Evolutionary conservation across 495 filamentous ascomycete genomes (phyloP).

Genomic region (Pyrenula massariospora): DNA sequence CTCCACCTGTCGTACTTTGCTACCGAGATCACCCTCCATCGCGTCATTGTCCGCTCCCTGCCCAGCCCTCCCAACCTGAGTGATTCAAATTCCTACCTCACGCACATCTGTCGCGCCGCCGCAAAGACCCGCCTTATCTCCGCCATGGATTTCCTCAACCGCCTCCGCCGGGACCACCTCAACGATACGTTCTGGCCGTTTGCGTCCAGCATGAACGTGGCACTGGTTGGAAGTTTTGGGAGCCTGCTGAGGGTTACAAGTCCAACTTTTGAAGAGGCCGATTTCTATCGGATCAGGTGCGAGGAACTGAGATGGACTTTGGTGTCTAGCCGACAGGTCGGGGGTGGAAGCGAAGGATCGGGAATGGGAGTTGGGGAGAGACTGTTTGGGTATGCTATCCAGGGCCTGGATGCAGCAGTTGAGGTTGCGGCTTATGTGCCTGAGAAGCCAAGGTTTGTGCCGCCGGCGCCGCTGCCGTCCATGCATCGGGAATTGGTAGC

Average conservation of each 20-base stretch:
- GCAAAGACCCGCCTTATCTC: conserved; percentile 46
- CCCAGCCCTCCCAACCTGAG: conserved; percentile 1
- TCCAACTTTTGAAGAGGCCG: conserved; percentile 78
- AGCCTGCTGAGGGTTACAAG: conserved; percentile 75
- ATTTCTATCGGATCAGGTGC: conserved; percentile 82
- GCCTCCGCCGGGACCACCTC: conserved; percentile 39
- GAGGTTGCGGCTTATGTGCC: conserved; percentile 36
- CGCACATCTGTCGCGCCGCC: conserved; percentile 90
- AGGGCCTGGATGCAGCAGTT: conserved; percentile 33
- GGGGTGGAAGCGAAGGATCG: neutral
- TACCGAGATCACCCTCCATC: conserved; percentile 49
- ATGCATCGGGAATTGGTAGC: no score
- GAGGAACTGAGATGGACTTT: conserved; percentile 92
- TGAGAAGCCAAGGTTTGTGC: conserved; percentile 22
- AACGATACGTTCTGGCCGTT: conserved; percentile 42
- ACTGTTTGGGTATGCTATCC: conserved; percentile 31
- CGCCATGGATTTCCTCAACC: conserved; percentile 48
- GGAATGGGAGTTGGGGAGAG: neutral
- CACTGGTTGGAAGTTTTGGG: conserved; percentile 42
- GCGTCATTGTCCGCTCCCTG: conserved; percentile 45
- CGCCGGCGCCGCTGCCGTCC: no score
- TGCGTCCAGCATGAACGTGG: conserved; percentile 40
- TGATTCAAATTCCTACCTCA: conserved; percentile 40
- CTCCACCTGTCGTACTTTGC: conserved; percentile 52
- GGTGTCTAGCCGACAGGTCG: neutral